phyloP scores from a whole-genome alignment of 805 yeast species.

The Saccharomyces kudriavzevii region DNA sequence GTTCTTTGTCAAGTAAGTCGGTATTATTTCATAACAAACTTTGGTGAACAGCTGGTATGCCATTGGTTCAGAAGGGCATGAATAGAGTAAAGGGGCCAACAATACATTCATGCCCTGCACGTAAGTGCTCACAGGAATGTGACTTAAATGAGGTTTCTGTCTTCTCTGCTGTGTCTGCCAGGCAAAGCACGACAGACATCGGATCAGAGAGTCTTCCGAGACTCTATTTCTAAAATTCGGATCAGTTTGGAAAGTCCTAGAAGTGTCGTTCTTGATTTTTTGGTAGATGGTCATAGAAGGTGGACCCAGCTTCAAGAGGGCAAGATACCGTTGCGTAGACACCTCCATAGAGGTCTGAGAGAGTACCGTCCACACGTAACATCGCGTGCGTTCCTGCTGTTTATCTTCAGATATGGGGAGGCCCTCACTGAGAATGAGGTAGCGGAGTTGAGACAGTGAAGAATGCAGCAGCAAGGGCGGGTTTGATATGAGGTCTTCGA shows the following conservation, averaged over 20 bases:
- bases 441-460: slow-evolving; percentile 13
- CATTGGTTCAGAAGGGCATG: slow-evolving; percentile 74
- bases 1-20: slow-evolving; percentile 69
- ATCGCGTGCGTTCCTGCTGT: not conserved
- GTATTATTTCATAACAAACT: slow-evolving; percentile 56
- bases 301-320: slow-evolving; percentile 48
- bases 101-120: slow-evolving; percentile 92
- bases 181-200: slow-evolving; percentile 71
- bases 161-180: slow-evolving; percentile 29
- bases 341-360: slow-evolving; percentile 37
- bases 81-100: slow-evolving; percentile 73
- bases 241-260: slow-evolving; percentile 76
- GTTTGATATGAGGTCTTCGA: slow-evolving; percentile 11
- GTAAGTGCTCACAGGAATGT: slow-evolving; percentile 34
- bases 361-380: not conserved
- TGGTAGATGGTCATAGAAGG: slow-evolving; percentile 42
- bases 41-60: slow-evolving; percentile 66
- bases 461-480: slow-evolving; percentile 14
- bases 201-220: slow-evolving; percentile 55
- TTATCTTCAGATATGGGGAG: slow-evolving; percentile 14
- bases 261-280: slow-evolving; percentile 79
- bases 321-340: slow-evolving; percentile 46
- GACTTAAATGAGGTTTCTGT: not conserved
- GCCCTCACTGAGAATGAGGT: slow-evolving; percentile 19
- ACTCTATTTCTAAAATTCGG: slow-evolving; percentile 54